phyloP scores from a whole-genome alignment of 78 protist genomes.

The Polysphondylium violaceum region DNA sequence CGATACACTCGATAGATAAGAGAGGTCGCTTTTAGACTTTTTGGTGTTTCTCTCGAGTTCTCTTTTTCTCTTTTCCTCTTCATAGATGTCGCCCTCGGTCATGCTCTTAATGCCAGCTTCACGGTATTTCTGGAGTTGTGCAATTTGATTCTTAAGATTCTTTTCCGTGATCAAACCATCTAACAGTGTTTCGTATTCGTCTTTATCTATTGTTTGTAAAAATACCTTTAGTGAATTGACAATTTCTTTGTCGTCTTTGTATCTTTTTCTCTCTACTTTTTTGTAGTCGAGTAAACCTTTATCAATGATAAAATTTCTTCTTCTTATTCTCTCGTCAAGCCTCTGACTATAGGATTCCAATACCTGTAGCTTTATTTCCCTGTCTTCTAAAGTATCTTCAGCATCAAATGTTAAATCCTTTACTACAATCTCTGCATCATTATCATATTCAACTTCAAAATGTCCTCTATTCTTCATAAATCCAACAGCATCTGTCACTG shows the following conservation, averaged over 20 bases:
- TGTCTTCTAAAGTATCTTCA: conserved; percentile 59
- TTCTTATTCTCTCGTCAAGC: conserved; percentile 63
- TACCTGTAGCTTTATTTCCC: conserved; percentile 48
- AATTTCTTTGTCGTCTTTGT: conserved; percentile 62
- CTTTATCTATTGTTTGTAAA: conserved; percentile 38
- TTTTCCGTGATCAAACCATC: conserved; percentile 70
- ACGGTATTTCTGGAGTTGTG: conserved; percentile 55
- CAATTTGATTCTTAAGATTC: conserved; percentile 28
- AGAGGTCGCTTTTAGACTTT: conserved; percentile 23
- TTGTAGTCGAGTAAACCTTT: conserved; percentile 73
- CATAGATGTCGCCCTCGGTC: conserved; percentile 28
- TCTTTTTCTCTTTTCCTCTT: conserved; percentile 59
- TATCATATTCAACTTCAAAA: conserved; percentile 78
- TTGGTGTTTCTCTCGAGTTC: conserved; percentile 16
- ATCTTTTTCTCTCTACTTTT: conserved; percentile 57
- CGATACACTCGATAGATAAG: background rate
- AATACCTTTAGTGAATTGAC: conserved; percentile 33
- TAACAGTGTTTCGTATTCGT: conserved; percentile 52
- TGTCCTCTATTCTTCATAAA: conserved; percentile 71
- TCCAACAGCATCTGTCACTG: conserved; percentile 67
- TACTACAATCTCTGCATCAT: conserved; percentile 68
- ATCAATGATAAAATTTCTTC: conserved; percentile 67
- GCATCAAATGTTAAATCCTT: conserved; percentile 54
- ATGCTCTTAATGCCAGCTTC: conserved; percentile 40
- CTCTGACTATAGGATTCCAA: conserved; percentile 45